Base-by-base conservation (phyloP, 345 rosid species). In the Kandelia obovata region DNA sequence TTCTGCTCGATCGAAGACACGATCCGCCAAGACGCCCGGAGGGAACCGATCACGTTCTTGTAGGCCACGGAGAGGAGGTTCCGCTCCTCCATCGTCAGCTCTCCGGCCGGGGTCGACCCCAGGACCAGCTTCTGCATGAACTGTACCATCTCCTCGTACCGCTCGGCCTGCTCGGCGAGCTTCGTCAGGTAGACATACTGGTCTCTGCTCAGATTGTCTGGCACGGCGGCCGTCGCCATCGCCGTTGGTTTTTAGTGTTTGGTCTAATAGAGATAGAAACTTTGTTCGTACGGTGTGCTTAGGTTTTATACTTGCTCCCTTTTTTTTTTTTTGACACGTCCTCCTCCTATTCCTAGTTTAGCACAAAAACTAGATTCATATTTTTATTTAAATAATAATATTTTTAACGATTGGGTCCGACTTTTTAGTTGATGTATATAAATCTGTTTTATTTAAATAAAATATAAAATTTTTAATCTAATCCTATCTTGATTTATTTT, bases 11-110 rank as follows among this genome's bases (percentile, higher is more conserved):
- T 71, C 61, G 74, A 71, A 59, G 81, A 77, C 26, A 77, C 69
- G 37, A 77, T 77, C 59, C 81, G 73, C 81, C 81, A 77, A 19
- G 81, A 69, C 35, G 81, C 81, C 6, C 77, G 73, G 60, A 76
- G 81, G 13, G 81, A 76, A 31, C 81, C 81, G 71, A 77, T 77
- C 16, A 77, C 81, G 74, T 77, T 77, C 81, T 73, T 77, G 68
- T 77, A 77, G 61, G 81, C 81, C 47, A 73, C 81, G 65, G 81
- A 77, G 52, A 77, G 81, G 25, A 77, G 81, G 61, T 77, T 77
- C 35, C 81, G 81, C 77, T 77, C 81, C 65, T 77, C 81, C 46
- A 73, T 74, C 64, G 77, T 59, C 25, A 77, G 81, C 27, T 77
- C 81, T 5, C 65, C 71, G 5, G 68, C 59, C 25, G 65, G 65